phyloP scores from a whole-genome alignment of 495 filamentous ascomycete species.

The Penicillium crystallinum region DNA sequence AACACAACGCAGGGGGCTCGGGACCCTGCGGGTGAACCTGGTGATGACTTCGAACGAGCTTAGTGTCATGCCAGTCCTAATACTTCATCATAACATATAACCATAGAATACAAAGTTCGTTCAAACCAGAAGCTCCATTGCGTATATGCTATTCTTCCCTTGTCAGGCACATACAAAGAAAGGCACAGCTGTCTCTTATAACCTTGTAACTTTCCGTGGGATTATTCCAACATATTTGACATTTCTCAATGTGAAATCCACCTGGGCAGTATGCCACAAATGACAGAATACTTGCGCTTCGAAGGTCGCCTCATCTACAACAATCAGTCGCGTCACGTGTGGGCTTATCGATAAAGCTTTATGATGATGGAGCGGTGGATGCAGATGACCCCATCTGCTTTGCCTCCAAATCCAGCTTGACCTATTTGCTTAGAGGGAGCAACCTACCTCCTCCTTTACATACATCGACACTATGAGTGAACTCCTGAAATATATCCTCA shows the following conservation, averaged over 20 bases:
- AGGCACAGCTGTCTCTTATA: neutral
- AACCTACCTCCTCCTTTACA: neutral
- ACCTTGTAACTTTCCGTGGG: neutral
- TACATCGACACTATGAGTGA: conserved; percentile 45
- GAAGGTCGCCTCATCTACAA: neutral
- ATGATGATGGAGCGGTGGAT: neutral
- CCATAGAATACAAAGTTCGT: conserved; percentile 16
- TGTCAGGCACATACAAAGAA: neutral
- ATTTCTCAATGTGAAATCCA: neutral
- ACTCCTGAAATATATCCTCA: conserved; percentile 56
- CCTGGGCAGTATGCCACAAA: no score
- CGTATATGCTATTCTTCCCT: neutral
- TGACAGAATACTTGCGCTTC: no score
- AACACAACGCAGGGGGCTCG: conserved; percentile 23
- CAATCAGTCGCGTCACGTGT: conserved; percentile 8
- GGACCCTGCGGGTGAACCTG: conserved; percentile 27
- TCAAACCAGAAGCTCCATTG: neutral
- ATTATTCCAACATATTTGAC: neutral
- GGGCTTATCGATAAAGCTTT: conserved; percentile 31
- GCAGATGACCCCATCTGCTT: neutral
- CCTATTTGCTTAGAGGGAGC: neutral
- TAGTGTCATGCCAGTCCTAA: conserved; percentile 19
- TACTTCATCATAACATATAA: conserved; percentile 23
- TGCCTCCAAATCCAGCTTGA: neutral
- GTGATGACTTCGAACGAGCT: conserved; percentile 52